phyloP scores from a whole-genome alignment of 2,329 filamentous ascomycete species.

The Colletotrichum lupini region DNA sequence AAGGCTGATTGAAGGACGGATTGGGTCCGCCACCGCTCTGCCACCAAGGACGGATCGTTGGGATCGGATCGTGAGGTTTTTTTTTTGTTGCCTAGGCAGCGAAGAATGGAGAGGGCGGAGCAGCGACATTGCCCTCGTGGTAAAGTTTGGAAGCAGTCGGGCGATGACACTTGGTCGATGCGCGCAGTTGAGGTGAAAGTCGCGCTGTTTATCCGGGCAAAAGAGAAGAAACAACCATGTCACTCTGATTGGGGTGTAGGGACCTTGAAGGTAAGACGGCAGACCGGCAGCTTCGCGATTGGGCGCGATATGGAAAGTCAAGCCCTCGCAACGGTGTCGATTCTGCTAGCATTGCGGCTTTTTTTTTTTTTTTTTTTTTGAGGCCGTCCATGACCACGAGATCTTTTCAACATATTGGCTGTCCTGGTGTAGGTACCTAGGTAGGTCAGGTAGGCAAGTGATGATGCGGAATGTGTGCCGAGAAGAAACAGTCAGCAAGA shows the following conservation, averaged over 20 bases:
- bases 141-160: not conserved
- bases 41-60: not conserved
- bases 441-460: not conserved
- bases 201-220: constrained; percentile 18
- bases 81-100: constrained; percentile 25
- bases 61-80: not conserved
- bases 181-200: not conserved
- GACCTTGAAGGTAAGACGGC: not conserved
- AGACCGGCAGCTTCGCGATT: constrained; percentile 4
- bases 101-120: constrained; percentile 22
- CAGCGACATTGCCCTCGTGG: constrained; percentile 1
- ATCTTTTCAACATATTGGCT: not conserved
- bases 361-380: constrained; percentile 20
- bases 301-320: constrained; percentile 5
- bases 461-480: not conserved
- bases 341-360: not conserved
- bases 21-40: not conserved
- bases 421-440: not conserved
- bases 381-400: constrained; percentile 20
- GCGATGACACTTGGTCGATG: not conserved
- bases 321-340: constrained; percentile 9
- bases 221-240: not conserved
- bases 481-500: not conserved
- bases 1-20: constrained; percentile 20
- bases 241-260: not conserved